Conservation (phyloP, 768 basidiomycete species). For the Terana coerulea region DNA sequence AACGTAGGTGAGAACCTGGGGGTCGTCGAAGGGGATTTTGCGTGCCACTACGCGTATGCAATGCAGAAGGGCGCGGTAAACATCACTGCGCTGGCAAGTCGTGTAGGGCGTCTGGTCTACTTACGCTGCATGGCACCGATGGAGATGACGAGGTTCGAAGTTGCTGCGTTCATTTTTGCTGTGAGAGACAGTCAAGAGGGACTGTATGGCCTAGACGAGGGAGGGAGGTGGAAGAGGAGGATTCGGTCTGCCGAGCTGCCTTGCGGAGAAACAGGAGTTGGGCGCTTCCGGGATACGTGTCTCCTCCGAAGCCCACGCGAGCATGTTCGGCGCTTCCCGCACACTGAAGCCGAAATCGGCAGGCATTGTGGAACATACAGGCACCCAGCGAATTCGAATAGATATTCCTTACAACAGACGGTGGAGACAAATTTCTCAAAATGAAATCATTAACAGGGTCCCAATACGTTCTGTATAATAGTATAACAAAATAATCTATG, state of each 20-base stretch:
- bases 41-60: conserved; percentile 67
- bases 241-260: not conserved
- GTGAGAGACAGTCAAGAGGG: not conserved
- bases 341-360: too few relatives aligned
- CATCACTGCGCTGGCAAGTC: not conserved
- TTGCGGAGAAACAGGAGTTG: too few relatives aligned
- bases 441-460: too few relatives aligned
- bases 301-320: too few relatives aligned
- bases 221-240: not conserved
- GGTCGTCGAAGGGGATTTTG: conserved; percentile 88
- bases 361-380: too few relatives aligned
- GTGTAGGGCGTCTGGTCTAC: conserved; percentile 15
- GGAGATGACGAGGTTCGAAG: conserved; percentile 84
- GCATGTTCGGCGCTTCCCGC: too few relatives aligned
- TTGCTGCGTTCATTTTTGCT: conserved; percentile 62
- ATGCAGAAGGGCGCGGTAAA: not conserved
- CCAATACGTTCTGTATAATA: too few relatives aligned
- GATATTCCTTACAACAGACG: too few relatives aligned
- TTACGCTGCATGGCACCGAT: conserved; percentile 90
- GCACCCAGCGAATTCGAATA: too few relatives aligned
- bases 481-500: too few relatives aligned
- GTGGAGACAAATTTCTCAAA: too few relatives aligned
- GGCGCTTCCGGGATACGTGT: conserved; percentile 1
- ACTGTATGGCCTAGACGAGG: not conserved
- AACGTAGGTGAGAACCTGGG: conserved; percentile 74